Base-by-base conservation (phyloP, 2,329 filamentous ascomycete species). In the Chaetothyriales sp. region DNA sequence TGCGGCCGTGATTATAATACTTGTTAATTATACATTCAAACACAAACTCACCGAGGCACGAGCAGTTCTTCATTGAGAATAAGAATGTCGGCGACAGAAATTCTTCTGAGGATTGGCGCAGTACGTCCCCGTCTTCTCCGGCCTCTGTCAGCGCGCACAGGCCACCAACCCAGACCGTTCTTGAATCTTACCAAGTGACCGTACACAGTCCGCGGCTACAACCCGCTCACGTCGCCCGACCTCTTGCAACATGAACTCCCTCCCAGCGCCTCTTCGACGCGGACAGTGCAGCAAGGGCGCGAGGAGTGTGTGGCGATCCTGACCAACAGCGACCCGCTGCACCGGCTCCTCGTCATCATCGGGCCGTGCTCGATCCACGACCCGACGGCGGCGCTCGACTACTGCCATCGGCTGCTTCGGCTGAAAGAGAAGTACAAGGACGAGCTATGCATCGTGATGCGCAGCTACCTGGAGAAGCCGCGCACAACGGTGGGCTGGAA, bases 401-500 rank as follows among this genome's bases (percentile, higher is more conserved):
- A 98, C 76, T 87, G 85, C 67, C 72, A 77, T 56, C 81, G 83
- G 52, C 79, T 98, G 47, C 85, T 88, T 72, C 72, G 76, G 50
- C 74, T 95, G 47, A 80, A 89, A 54, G 80, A 85, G 58, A 87
- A 85, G 75, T 82, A 95, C 56, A 81, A 82, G 56, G 76, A 81
- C 62, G 89, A 97, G 67, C 77, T 98, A 46, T 83, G 83, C 68
- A 86, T 98, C 67, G 83, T 98, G 65, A 98, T 98, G 92, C 87
- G 92, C 63, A 89, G 89, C 66, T 98, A 98, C 78, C 84, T 98
- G 49, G 92, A 98, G 77, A 98, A 98, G 78, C 92, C 92, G 44
- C 84, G 92, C 56, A 98, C 92, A 48, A 98, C 92, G 0, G 89
- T 98, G 48, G 92, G 92, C 66, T 98, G 92, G 92, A 98, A 98